Evolutionary conservation across 306 rosid genomes (phyloP).

Genomic region (Acmispon strigosus): DNA sequence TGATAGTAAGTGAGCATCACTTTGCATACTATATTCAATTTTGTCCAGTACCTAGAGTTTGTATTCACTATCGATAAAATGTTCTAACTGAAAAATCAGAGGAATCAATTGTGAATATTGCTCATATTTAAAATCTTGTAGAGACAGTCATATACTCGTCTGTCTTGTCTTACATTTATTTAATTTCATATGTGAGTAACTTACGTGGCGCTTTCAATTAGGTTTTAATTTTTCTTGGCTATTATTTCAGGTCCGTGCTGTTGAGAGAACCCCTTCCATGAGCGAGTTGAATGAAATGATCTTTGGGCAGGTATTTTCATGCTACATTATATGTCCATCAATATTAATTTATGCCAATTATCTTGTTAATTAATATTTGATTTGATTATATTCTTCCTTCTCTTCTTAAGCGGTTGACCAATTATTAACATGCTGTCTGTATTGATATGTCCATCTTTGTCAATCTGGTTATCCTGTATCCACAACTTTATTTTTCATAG

Average conservation of each 20-base stretch:
- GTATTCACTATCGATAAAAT: slow-evolving; percentile 1
- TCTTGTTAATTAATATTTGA: not conserved
- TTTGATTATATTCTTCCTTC: slow-evolving; percentile 5
- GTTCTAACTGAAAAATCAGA: not conserved
- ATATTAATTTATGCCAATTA: not conserved
- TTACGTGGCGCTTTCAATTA: slow-evolving; percentile 1
- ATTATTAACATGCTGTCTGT: not conserved
- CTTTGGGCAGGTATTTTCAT: slow-evolving; percentile 76
- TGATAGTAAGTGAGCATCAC: not conserved
- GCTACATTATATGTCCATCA: not conserved
- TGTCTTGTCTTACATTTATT: slow-evolving; percentile 11
- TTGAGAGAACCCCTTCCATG: slow-evolving; percentile 98
- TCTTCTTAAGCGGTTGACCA: not conserved
- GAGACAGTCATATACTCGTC: slow-evolving; percentile 6
- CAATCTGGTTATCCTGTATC: not conserved
- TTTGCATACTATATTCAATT: not conserved
- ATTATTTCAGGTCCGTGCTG: slow-evolving; percentile 74
- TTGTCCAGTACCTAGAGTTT: not conserved
- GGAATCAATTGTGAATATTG: not conserved
- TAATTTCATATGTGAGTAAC: not conserved
- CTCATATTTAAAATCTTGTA: slow-evolving; percentile 5
- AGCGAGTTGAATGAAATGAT: slow-evolving; percentile 93
- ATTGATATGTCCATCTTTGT: slow-evolving; percentile 11
- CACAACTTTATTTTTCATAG: not conserved
- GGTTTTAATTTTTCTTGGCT: slow-evolving; percentile 25